A percentile compares a stretch with the other conserved stretches of the same genome.
phyloP scores from a whole-genome alignment of 495 filamentous ascomycete genomes.

The Sordaria brevicollis region DNA sequence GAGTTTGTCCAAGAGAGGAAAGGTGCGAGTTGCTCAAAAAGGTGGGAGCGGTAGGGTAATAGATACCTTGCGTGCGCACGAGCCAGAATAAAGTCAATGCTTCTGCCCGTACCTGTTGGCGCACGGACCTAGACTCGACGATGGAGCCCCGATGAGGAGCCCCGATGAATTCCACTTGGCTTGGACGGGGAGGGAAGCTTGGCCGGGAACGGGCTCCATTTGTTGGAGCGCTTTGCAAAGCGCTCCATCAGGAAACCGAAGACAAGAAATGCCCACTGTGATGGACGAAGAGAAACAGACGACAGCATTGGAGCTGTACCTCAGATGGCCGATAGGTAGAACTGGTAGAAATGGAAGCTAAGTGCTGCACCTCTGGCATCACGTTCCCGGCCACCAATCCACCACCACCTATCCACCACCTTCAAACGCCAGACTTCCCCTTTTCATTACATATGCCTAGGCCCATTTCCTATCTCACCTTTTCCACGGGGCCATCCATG shows the following conservation, averaged over 20 bases:
- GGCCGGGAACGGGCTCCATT: neutral
- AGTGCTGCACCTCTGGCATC: neutral
- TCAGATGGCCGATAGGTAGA: neutral
- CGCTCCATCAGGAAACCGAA: neutral
- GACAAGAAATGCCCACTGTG: neutral
- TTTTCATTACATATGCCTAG: neutral
- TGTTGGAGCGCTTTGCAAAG: neutral
- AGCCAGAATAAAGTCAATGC: neutral
- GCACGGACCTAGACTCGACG: neutral
- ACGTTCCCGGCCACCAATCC: neutral
- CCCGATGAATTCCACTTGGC: neutral
- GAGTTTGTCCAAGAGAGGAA: neutral
- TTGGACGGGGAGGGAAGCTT: neutral
- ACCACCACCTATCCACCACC: neutral
- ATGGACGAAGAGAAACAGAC: neutral
- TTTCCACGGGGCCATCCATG: too few species aligned
- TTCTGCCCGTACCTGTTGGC: neutral
- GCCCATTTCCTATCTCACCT: neutral
- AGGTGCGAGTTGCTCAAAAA: neutral
- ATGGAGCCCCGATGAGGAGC: too few species aligned
- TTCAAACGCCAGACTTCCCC: neutral
- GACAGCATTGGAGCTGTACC: neutral
- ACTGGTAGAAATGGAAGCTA: neutral
- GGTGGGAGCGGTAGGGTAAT: neutral
- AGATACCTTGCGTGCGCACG: neutral